Conservation (phyloP, 768 basidiomycete species). For the Tricholoma furcatifolium region DNA sequence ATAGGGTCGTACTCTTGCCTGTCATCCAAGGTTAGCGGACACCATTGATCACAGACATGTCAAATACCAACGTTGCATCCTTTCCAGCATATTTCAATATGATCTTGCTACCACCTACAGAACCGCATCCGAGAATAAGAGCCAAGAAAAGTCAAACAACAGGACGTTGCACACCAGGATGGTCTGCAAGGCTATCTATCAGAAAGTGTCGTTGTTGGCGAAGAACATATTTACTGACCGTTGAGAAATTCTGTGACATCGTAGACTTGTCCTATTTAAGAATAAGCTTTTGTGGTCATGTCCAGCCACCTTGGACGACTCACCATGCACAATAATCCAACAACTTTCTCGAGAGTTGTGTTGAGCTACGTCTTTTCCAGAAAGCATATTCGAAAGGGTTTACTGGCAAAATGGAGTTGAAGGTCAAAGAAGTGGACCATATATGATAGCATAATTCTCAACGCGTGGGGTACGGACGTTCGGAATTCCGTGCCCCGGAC, state of each 20-base stretch:
- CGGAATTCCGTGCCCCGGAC: too few species aligned
- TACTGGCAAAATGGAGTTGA: not conserved
- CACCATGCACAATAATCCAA: conserved; percentile 87
- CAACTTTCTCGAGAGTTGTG: conserved; percentile 63
- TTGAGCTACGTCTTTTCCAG: conserved; percentile 49
- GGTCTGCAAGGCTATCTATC: conserved; percentile 38
- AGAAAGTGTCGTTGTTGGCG: not conserved
- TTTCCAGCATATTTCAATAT: conserved; percentile 88
- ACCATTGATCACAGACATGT: not conserved
- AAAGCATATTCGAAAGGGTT: conserved; percentile 24
- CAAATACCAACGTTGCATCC: conserved; percentile 72
- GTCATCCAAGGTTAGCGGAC: not conserved
- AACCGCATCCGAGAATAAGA: conserved; percentile 7
- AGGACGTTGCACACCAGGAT: conserved; percentile 47
- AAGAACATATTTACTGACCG: conserved; percentile 34
- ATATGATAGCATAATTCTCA: too few species aligned
- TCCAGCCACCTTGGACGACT: conserved; percentile 6
- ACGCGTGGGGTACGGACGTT: too few species aligned
- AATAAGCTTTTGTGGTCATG: not conserved
- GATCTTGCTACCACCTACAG: conserved; percentile 74
- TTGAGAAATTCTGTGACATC: conserved; percentile 80
- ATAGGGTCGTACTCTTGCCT: conserved; percentile 86
- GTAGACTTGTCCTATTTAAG: conserved; percentile 59
- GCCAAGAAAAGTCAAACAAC: not conserved
- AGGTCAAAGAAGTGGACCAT: not conserved